Evolutionary conservation across 352 stramenopile genomes (phyloP).

Genomic region (Phytophthora sp.): DNA sequence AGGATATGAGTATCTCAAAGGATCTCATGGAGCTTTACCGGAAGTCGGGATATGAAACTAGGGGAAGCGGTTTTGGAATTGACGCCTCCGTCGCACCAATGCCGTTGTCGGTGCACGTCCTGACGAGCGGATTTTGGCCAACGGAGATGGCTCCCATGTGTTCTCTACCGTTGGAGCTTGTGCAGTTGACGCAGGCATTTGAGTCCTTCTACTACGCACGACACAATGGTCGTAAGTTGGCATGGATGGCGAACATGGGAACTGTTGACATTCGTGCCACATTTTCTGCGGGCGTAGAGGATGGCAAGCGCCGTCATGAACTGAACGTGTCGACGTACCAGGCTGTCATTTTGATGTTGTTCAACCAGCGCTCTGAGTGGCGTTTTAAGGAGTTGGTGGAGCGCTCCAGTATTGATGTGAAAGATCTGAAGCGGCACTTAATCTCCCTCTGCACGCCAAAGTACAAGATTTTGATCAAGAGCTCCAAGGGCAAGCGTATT

Average conservation of each 20-base stretch:
- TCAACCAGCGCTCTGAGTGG: slow-evolving; percentile 91
- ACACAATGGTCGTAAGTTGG: slow-evolving; percentile 95
- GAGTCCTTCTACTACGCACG: slow-evolving; percentile 94
- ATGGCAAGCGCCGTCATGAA: slow-evolving; percentile 88
- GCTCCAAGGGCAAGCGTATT: slow-evolving; percentile 97
- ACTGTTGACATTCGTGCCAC: slow-evolving; percentile 91
- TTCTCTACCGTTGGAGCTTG: slow-evolving; percentile 80
- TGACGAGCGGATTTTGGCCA: slow-evolving; percentile 90
- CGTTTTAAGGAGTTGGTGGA: slow-evolving; percentile 91
- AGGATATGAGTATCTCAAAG: slow-evolving; percentile 98
- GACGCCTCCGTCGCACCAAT: slow-evolving; percentile 26
- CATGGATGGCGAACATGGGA: slow-evolving; percentile 95
- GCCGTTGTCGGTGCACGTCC: slow-evolving; percentile 73
- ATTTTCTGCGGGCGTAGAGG: slow-evolving; percentile 77
- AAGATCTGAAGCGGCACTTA: slow-evolving; percentile 93
- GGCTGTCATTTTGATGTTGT: slow-evolving; percentile 98
- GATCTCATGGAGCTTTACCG: slow-evolving; percentile 94
- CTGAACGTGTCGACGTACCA: slow-evolving; percentile 98
- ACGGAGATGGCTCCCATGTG: slow-evolving; percentile 86
- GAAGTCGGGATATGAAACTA: slow-evolving; percentile 46
- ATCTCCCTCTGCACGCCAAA: slow-evolving; percentile 98
- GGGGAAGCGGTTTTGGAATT: slow-evolving; percentile 16
- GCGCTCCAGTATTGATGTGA: slow-evolving; percentile 88
- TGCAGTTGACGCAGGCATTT: slow-evolving; percentile 88
- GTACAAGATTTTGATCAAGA: slow-evolving; percentile 97